Evolutionary conservation across 2,329 filamentous ascomycete genomes (phyloP).

Genomic region (Botryotinia globosa): DNA sequence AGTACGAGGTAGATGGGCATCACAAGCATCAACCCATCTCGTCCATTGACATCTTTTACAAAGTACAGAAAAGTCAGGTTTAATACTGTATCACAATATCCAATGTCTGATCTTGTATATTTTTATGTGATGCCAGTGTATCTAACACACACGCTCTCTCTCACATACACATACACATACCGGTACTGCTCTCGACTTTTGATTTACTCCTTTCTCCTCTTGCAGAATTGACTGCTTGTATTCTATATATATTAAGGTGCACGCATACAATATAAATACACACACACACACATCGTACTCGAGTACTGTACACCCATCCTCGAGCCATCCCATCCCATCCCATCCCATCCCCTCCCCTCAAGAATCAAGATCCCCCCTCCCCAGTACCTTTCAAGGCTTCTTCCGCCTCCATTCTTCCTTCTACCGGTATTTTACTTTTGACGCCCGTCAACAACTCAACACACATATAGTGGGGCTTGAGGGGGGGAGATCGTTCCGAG

Average conservation of each 20-base stretch:
- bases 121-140: background rate
- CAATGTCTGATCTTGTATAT: background rate
- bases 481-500: background rate
- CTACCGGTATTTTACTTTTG: background rate
- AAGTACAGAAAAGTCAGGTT: background rate
- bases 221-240: background rate
- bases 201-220: background rate
- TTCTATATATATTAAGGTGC: background rate
- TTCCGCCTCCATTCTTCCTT: slow-evolving; percentile 3
- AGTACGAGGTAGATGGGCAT: background rate
- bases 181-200: background rate
- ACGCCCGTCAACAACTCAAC: background rate
- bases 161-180: background rate
- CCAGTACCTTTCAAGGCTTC: background rate
- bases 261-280: background rate
- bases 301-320: background rate
- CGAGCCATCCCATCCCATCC: too few relatives aligned
- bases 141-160: background rate
- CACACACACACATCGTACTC: background rate
- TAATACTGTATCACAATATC: background rate
- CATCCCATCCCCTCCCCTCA: background rate
- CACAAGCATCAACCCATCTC: slow-evolving; percentile 2
- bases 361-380: background rate
- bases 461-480: background rate
- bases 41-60: background rate